Evolutionary conservation across 306 rosid species (phyloP), one percentile per base, ranked within the genome.

Genomic region (Medicago truncatula): DNA sequence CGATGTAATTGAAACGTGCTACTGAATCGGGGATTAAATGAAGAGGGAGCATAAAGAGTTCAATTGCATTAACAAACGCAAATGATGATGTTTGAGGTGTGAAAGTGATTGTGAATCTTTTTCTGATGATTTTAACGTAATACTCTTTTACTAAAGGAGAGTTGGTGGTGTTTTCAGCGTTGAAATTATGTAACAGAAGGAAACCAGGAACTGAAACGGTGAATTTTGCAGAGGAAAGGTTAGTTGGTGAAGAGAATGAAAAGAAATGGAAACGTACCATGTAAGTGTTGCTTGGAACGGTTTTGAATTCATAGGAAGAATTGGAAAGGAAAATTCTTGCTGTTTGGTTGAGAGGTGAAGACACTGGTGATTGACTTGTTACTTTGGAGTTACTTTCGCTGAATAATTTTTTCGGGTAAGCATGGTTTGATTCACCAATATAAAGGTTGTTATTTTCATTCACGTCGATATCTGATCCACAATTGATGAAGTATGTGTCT

Each of bases 51-150:
- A 17, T 23, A 58, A 85, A 81, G 11, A 88, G 80, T 71, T 88
- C 92, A 9, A 88, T 79, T 18, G 92, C 92, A 28, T 81, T 88
- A 2, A 85, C 88, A 44, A 88, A 88, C 0, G 89, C 88, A 44
- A 83, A 34, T 3, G 81, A 70, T 7, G 67, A 38, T 12, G 7
- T 0, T 17, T 18, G 71, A 11, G 89, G 89, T 0, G 67, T 38
- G 67, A 88, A 88, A 4, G 50, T 60, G n/a, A 88, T 70, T 54
- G 0, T 43, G 11, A 85, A 70, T 18, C 1, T 41, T 9, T 14
- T 5, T 14, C 2, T 0, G 0, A 2, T 3, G 79, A 81, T 79
- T 1, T 66, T 49, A 1, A 81, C n/a, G 36, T 43, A 71, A 63
- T 40, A 85, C 46, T 88, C 92, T 54, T 74, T 73, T 0, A 88